A percentile compares a stretch with the other conserved stretches of the same genome.
Conservation (phyloP, 441 rosid genomes). For the Aleurites moluccanus region DNA sequence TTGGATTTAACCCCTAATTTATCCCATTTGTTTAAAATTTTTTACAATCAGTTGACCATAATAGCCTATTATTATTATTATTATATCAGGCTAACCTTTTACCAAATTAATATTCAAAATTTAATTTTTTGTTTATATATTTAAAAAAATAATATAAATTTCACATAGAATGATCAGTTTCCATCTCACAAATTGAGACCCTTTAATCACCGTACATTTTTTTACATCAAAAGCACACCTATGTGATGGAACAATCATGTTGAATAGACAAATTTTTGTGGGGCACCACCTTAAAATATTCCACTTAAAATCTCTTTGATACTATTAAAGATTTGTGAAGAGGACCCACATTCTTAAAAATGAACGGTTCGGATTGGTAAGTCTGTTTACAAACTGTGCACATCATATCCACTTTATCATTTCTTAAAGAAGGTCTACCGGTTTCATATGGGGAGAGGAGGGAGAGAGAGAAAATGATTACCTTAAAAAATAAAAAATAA, state of each 20-base stretch:
- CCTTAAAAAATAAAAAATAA: not conserved
- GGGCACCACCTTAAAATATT: not conserved
- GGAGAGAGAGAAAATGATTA: constrained; percentile 6
- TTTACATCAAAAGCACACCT: constrained; percentile 3
- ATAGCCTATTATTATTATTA: not conserved
- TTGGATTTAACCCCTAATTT: too few species aligned
- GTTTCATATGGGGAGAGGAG: constrained; percentile 2
- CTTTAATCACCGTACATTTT: constrained; percentile 16
- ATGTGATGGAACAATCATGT: constrained; percentile 18
- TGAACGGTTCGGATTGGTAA: constrained; percentile 1
- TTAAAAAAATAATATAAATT: too few species aligned
- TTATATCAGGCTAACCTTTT: not conserved
- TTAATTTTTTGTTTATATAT: not conserved
- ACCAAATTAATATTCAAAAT: not conserved
- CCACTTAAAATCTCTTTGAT: not conserved
- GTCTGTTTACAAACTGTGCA: not conserved
- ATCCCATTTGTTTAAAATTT: not conserved
- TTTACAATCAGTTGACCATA: not conserved
- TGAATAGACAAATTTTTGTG: not conserved
- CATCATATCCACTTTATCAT: not conserved
- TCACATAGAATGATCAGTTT: not conserved
- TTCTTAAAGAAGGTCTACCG: constrained; percentile 2
- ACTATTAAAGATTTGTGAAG: not conserved
- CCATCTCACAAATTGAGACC: not conserved
- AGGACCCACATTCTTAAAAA: not conserved